These are phyloP conservation scores for Candolleomyces eurysporus DNA, from an alignment of 768 basidiomycete species.

Conservation along the genomic window DNA sequence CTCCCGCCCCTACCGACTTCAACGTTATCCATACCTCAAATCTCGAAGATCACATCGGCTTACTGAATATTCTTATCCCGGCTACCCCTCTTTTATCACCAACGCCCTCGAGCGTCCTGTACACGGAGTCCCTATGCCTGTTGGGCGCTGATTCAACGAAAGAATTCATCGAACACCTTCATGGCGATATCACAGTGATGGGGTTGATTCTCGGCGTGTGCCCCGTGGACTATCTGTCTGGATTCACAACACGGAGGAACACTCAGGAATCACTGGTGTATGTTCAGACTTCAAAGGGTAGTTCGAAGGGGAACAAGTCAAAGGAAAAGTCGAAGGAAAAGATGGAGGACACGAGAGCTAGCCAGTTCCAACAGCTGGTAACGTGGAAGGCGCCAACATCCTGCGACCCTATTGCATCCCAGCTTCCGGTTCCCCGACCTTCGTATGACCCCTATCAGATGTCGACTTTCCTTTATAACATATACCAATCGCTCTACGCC, in stretches of 20 bases:
- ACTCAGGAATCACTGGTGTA: conserved; percentile 31
- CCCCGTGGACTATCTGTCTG: conserved; percentile 32
- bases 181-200: conserved; percentile 31
- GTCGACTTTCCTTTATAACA: conserved; percentile 33
- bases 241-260: conserved; percentile 34
- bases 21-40: conserved; percentile 52
- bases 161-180: conserved; percentile 28
- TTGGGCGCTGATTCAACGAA: conserved; percentile 25
- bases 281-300: not conserved
- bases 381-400: conserved; percentile 34
- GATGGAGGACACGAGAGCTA: not conserved
- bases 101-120: conserved; percentile 30
- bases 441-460: conserved; percentile 25
- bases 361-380: conserved; percentile 34
- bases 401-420: conserved; percentile 18
- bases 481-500: conserved; percentile 38
- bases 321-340: not conserved
- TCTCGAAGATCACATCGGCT: conserved; percentile 43
- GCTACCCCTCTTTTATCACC: conserved; percentile 35
- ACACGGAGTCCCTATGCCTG: conserved; percentile 45
- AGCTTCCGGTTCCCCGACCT: conserved; percentile 5
- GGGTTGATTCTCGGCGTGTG: conserved; percentile 31
- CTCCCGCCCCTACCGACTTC: conserved; percentile 23
- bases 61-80: conserved; percentile 42
- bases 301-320: not conserved